These are phyloP conservation scores for Claviceps monticola DNA, from an alignment of 2,329 filamentous ascomycete genomes.

Conservation along the genomic window DNA sequence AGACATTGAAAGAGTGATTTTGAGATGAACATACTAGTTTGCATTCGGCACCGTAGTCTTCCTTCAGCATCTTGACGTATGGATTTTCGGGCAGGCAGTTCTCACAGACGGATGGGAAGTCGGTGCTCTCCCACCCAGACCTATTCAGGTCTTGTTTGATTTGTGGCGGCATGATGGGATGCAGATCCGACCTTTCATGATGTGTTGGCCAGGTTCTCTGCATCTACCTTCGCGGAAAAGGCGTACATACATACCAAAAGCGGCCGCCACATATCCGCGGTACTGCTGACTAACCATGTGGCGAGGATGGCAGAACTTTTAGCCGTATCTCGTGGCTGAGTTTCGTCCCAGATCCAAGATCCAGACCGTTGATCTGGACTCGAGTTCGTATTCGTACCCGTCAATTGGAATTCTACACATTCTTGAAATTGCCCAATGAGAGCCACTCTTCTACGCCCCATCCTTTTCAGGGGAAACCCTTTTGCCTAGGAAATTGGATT, in stretches of 20 bases:
- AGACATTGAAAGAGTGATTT: not conserved
- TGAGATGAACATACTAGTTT: conserved; percentile 36
- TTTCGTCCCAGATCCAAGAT: not conserved
- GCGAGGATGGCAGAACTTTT: not conserved
- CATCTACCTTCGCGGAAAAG: not conserved
- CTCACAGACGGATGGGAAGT: conserved; percentile 81
- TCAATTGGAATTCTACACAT: too few species aligned
- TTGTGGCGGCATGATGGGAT: conserved; percentile 58
- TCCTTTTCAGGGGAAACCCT: conserved; percentile 4
- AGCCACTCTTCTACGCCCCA: not conserved
- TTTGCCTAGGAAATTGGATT: conserved; percentile 1
- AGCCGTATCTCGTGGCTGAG: not conserved
- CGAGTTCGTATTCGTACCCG: conserved; percentile 11
- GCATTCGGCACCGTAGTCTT: conserved; percentile 83
- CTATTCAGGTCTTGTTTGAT: conserved; percentile 95
- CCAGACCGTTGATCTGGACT: not conserved
- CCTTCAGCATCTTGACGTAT: conserved; percentile 98
- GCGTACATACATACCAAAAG: not conserved
- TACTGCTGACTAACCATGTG: conserved; percentile 1
- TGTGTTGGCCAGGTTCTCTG: not conserved
- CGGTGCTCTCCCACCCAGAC: conserved; percentile 89
- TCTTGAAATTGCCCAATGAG: conserved; percentile 7
- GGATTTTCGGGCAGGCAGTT: conserved; percentile 91
- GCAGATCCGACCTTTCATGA: not conserved
- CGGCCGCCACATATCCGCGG: not conserved